Evolutionary conservation across 139 green algal species (phyloP).

Genomic region (Chlorella ohadii): DNA sequence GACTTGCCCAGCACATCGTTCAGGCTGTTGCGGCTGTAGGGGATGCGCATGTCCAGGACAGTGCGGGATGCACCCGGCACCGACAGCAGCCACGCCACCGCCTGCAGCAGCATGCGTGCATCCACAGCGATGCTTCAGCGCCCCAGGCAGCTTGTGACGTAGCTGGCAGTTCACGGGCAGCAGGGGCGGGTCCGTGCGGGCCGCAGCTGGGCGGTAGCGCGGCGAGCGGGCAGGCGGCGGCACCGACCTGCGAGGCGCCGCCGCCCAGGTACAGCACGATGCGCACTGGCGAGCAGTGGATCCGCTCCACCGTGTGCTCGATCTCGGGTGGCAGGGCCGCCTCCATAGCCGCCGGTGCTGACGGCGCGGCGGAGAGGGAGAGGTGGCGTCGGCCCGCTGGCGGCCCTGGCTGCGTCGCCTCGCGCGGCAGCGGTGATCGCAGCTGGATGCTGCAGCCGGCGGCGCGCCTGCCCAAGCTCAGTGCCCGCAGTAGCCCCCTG

Average conservation of each 20-base stretch:
- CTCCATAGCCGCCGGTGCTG: constrained; percentile 5
- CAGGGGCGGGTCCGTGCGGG: neutral
- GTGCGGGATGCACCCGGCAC: constrained; percentile 84
- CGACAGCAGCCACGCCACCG: constrained; percentile 73
- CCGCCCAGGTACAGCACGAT: constrained; percentile 64
- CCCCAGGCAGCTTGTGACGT: neutral
- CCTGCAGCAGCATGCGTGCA: constrained; percentile 53
- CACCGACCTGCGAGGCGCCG: constrained; percentile 59
- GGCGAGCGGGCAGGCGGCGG: neutral
- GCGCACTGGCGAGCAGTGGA: constrained; percentile 56
- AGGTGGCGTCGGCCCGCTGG: no score
- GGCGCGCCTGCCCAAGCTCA: no score
- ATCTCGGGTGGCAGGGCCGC: neutral
- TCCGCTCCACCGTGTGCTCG: constrained; percentile 30
- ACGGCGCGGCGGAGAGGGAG: neutral
- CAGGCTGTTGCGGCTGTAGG: constrained; percentile 69
- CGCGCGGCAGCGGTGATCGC: no score
- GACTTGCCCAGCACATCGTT: constrained; percentile 61
- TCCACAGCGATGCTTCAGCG: no score
- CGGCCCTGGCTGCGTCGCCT: no score
- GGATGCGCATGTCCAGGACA: constrained; percentile 76
- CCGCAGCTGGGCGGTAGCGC: neutral
- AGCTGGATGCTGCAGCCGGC: no score
- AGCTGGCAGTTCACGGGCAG: neutral
- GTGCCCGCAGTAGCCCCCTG: no score